Percentiles rank a stretch among this genome's conserved stretches.
Evolutionary conservation across 2,329 filamentous ascomycete species (phyloP).

Genomic region (Ilyonectria mors-panacis): DNA sequence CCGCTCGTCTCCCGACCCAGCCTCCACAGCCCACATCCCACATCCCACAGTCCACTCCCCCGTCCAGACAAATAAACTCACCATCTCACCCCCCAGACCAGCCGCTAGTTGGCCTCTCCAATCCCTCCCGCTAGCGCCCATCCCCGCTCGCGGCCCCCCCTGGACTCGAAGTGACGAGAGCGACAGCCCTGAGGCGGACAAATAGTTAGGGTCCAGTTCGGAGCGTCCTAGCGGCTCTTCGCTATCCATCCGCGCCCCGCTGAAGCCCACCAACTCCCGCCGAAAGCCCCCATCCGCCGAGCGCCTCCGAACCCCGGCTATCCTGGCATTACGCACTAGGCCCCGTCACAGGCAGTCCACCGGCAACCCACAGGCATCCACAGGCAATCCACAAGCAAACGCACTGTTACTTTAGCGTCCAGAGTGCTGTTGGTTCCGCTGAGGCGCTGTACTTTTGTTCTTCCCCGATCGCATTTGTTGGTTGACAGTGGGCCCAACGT

Average conservation of each 20-base stretch:
- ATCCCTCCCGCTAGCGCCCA: constrained; percentile 18
- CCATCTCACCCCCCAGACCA: constrained; percentile 11
- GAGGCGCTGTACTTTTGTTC: constrained; percentile 6
- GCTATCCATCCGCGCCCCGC: constrained; percentile 28
- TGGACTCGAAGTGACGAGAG: constrained; percentile 8
- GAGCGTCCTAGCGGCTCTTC: constrained; percentile 23
- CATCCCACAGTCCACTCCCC: neutral
- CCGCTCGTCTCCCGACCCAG: neutral
- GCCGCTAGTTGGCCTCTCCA: constrained; percentile 11
- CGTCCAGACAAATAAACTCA: constrained; percentile 8
- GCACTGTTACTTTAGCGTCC: constrained; percentile 19
- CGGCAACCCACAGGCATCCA: neutral
- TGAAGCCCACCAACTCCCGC: constrained; percentile 14
- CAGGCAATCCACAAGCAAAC: constrained; percentile 10
- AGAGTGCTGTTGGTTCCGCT: constrained; percentile 17
- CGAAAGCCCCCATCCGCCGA: constrained; percentile 15
- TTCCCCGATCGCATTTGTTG: constrained; percentile 15
- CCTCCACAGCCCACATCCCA: neutral
- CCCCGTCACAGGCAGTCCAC: neutral
- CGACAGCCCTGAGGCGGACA: neutral
- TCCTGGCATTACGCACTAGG: constrained; percentile 21
- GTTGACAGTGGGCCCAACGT: constrained; percentile 30
- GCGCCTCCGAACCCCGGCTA: constrained; percentile 18
- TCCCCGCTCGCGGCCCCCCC: constrained; percentile 10
- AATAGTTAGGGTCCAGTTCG: constrained; percentile 10